These are phyloP conservation scores for Xylaria hypoxylon DNA, from an alignment of 2,329 filamentous ascomycete species.

Conservation along the genomic window DNA sequence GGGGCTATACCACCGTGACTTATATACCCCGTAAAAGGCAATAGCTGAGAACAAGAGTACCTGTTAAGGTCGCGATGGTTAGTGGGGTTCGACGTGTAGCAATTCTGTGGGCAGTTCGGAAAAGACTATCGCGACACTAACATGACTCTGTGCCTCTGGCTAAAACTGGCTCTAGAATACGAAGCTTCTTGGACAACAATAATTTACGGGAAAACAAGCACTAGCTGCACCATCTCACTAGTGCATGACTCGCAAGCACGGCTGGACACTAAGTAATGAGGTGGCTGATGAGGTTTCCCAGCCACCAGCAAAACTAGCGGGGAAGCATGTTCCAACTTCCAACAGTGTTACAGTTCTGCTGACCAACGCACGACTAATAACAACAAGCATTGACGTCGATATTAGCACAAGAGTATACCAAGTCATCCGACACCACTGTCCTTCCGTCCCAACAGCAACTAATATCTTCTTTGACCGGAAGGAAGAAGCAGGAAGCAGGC, in stretches of 20 bases:
- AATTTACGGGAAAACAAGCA: conserved; percentile 2
- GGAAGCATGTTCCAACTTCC: conserved; percentile 26
- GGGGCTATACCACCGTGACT: conserved; percentile 15
- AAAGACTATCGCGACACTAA: conserved; percentile 29
- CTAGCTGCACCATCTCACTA: background rate
- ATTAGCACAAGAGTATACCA: conserved; percentile 33
- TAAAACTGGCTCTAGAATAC: background rate
- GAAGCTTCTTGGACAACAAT: conserved; percentile 10
- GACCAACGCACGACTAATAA: conserved; percentile 41
- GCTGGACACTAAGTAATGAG: conserved; percentile 24
- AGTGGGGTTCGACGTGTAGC: conserved; percentile 16
- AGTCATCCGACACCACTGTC: conserved; percentile 36
- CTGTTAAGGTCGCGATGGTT: conserved; percentile 19
- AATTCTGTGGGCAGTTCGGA: conserved; percentile 2
- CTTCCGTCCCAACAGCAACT: conserved; percentile 29
- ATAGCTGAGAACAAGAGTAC: background rate
- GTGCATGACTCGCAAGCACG: conserved; percentile 17
- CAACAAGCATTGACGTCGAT: conserved; percentile 34
- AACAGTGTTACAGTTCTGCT: conserved; percentile 34
- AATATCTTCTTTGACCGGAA: conserved; percentile 30
- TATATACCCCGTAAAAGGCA: conserved; percentile 9
- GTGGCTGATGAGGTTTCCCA: conserved; percentile 37
- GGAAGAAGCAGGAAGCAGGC: conserved; percentile 30
- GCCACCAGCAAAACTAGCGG: conserved; percentile 33
- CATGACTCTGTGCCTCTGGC: background rate